Conservation (phyloP, 1,284 basidiomycete species). For the Boletus sp. region DNA sequence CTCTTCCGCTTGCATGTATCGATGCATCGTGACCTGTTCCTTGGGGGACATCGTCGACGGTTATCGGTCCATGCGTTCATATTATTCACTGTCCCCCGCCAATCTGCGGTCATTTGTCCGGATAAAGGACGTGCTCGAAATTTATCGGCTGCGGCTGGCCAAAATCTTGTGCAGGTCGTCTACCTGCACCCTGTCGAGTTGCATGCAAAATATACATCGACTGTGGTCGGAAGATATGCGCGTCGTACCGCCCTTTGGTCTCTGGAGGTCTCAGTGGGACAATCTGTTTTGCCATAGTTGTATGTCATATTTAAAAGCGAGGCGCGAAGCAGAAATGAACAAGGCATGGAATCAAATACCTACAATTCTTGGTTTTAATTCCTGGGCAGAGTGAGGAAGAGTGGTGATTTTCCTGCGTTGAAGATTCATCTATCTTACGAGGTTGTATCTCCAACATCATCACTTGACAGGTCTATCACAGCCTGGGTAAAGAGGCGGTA, state of each 20-base stretch:
- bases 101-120: conserved; percentile 12
- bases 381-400: conserved; percentile 1
- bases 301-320: not conserved
- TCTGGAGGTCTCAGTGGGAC: conserved; percentile 4
- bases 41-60: conserved; percentile 8
- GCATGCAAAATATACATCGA: accelerated
- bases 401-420: not conserved
- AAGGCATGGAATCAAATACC: conserved; percentile 1
- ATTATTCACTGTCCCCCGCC: not conserved
- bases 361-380: not conserved
- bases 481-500: no score
- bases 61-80: conserved; percentile 2
- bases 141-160: not conserved
- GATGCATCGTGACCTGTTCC: conserved; percentile 1
- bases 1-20: conserved; percentile 15
- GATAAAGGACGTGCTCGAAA: conserved; percentile 8
- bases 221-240: not conserved
- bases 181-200: not conserved
- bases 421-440: not conserved
- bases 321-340: not conserved
- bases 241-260: not conserved
- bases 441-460: no score
- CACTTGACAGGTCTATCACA: no score
- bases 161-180: not conserved
- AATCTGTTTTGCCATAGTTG: conserved; percentile 2